Conservation (phyloP, 805 yeast genomes). For the Cyberlindnera amylophila region DNA sequence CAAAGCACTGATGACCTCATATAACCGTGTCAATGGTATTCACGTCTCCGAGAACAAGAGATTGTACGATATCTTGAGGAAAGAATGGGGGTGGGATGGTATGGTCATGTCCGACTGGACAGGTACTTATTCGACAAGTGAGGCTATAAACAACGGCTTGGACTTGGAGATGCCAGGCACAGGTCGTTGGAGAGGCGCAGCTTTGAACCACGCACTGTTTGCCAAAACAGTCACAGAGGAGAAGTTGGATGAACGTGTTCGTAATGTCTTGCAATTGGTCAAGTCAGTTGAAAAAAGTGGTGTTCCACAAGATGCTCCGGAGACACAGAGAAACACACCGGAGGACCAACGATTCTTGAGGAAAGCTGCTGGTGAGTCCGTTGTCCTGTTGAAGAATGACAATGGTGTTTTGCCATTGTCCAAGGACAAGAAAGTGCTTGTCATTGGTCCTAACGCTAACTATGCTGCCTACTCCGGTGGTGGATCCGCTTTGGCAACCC, state of each 20-base stretch:
- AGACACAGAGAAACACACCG: constrained; percentile 37
- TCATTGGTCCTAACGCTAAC: constrained; percentile 60
- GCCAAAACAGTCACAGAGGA: constrained; percentile 36
- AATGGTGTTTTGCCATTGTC: constrained; percentile 43
- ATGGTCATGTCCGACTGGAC: constrained; percentile 59
- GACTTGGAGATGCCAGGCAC: constrained; percentile 68
- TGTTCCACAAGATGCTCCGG: constrained; percentile 39
- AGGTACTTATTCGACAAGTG: constrained; percentile 48
- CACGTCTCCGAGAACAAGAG: constrained; percentile 44
- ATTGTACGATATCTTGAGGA: constrained; percentile 42
- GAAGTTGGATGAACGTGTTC: constrained; percentile 45
- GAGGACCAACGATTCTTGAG: constrained; percentile 38
- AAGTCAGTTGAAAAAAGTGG: constrained; percentile 40
- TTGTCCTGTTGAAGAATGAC: constrained; percentile 57
- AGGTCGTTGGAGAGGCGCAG: constrained; percentile 39
- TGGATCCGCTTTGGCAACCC: constrained; percentile 53
- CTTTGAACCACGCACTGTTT: constrained; percentile 34
- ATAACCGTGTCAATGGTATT: constrained; percentile 56
- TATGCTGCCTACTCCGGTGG: constrained; percentile 53
- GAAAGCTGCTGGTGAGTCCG: constrained; percentile 45
- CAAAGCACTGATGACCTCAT: constrained; percentile 52
- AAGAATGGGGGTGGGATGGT: constrained; percentile 57
- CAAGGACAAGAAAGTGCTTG: constrained; percentile 39
- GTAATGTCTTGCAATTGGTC: constrained; percentile 44
- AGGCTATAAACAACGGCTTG: constrained; percentile 49